These are phyloP conservation scores for Penicillium roqueforti DNA, from an alignment of 495 filamentous ascomycete genomes.

Conservation along the genomic window DNA sequence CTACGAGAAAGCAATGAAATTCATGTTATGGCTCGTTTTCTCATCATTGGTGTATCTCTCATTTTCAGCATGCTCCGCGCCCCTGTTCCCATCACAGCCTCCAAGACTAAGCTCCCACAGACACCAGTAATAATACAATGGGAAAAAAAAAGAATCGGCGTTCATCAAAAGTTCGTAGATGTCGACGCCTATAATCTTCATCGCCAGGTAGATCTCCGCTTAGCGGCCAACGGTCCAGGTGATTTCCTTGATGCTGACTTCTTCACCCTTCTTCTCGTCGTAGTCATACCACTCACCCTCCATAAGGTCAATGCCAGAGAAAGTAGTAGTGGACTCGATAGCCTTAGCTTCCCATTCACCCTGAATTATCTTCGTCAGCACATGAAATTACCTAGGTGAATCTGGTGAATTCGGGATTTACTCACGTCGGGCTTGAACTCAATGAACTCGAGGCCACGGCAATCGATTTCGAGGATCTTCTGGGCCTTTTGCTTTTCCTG, in stretches of 20 bases:
- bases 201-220: neutral
- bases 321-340: conserved; percentile 69
- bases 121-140: conserved; percentile 15
- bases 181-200: neutral
- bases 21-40: neutral
- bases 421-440: conserved; percentile 84
- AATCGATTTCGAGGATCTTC: conserved; percentile 86
- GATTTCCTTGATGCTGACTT: conserved; percentile 88
- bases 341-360: conserved; percentile 89
- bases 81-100: neutral
- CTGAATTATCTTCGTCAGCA: conserved; percentile 32
- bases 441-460: conserved; percentile 86
- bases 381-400: neutral
- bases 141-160: neutral
- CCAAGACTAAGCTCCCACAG: neutral
- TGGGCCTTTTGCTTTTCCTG: conserved; percentile 60
- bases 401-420: neutral
- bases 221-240: conserved; percentile 72
- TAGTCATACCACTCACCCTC: conserved; percentile 93
- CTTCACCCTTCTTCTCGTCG: conserved; percentile 73
- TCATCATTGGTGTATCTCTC: neutral
- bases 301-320: conserved; percentile 69
- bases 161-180: neutral
- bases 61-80: neutral
- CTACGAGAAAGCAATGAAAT: neutral